Evolutionary conservation across 441 rosid genomes (phyloP), one percentile per base, ranked within the genome.

Genomic region (Aleurites moluccanus): DNA sequence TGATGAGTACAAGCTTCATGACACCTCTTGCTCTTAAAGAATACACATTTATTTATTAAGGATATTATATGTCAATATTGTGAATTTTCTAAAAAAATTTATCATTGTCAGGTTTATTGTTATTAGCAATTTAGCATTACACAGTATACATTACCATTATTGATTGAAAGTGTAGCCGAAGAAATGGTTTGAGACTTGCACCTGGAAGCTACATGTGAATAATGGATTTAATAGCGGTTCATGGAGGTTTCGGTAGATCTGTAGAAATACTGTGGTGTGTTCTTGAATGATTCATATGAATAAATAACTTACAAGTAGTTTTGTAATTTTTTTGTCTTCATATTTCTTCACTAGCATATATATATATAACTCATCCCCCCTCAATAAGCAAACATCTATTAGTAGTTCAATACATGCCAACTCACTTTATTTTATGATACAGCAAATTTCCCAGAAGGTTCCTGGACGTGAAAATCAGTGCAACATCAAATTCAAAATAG

Each of bases 1-100:
- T 38, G 64, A 79, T 20, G 73, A 67, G 52, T 44, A 64, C 13
- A 79, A 83, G 68, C 80, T 86, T 38, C 81, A 68, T 18, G 79
- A 80, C 35, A 82, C 76, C 74, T 80, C 25, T 5, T 33, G 15
- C 45, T 69, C 55, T 16, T 50, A 14, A 35, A 73, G 21, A 28
- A 28, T 0, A 44, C 25, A 23, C 18, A n/a, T 20, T 42, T 3
- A 73, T 47, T 3, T 2, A 25, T 6, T 40, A 40, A 42, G 10
- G 9, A 67, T 1, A 15, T 1, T 35, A 13, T 18, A 25, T 61
- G 63, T 69, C 18, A 64, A 50, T 64, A 78, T 33, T 42, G 16
- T 3, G 52, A 25, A 25, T 61, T 70, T 55, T 23, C 10, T 3
- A 6, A 9, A 21, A 21, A 2, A 2, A 1, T 1, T 10, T 15